phyloP scores from a whole-genome alignment of 148 eudicot species.

The Euryodendron excelsum region DNA sequence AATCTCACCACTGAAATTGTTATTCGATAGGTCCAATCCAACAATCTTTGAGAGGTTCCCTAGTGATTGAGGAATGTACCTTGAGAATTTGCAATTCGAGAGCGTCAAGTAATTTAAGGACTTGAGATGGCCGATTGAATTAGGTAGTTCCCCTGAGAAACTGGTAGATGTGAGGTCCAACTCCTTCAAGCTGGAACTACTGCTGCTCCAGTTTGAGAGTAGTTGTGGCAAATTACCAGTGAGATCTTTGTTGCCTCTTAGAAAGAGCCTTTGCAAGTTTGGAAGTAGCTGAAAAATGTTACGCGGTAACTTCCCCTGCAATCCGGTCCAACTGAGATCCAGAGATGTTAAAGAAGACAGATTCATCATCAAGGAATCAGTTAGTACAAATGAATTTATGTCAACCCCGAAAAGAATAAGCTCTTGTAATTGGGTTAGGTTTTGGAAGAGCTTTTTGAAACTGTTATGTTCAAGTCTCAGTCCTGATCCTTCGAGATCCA shows the following conservation, averaged over 20 bases:
- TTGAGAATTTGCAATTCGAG: not conserved
- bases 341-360: conserved; percentile 11
- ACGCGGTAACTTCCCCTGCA: conserved; percentile 4
- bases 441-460: not conserved
- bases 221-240: conserved; percentile 8
- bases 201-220: not conserved
- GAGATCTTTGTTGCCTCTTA: not conserved
- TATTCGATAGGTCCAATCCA: not conserved
- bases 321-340: not conserved
- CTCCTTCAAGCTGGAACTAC: not conserved
- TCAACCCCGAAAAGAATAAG: not conserved
- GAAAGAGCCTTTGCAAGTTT: not conserved
- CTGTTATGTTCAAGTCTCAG: not conserved
- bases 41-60: conserved; percentile 5
- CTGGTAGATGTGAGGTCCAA: not conserved
- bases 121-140: conserved; percentile 4
- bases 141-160: conserved; percentile 7
- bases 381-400: not conserved
- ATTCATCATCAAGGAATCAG: not conserved
- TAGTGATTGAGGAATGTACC: conserved; percentile 8
- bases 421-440: conserved; percentile 3
- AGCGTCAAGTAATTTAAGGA: not conserved
- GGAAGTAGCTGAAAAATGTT: conserved; percentile 9
- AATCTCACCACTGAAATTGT: not conserved
- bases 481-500: not conserved